A percentile compares a stretch with the other conserved stretches of the same genome.
Evolutionary conservation across 495 filamentous ascomycete genomes (phyloP).

Genomic region (Schizothecium vesticola): DNA sequence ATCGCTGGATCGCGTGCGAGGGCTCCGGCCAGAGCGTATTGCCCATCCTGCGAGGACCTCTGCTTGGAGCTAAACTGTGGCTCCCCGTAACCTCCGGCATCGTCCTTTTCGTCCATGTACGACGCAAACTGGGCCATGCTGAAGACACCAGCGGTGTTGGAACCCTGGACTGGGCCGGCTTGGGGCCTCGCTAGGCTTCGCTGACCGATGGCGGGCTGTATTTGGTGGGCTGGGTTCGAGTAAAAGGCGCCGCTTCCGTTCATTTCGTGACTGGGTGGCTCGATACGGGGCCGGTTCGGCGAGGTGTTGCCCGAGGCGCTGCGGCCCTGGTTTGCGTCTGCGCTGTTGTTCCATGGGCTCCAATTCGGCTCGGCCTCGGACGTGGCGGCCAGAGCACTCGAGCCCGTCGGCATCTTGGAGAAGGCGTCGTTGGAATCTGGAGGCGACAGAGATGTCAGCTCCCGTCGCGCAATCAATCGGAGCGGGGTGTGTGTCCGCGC

Average conservation of each 20-base stretch:
- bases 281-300: slow-evolving; percentile 25
- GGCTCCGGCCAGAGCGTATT: slow-evolving; percentile 12
- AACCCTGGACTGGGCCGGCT: background rate
- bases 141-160: background rate
- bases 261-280: slow-evolving; percentile 34
- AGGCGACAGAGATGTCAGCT: background rate
- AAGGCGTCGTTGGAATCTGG: slow-evolving; percentile 35
- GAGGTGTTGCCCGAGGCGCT: slow-evolving; percentile 26
- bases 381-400: slow-evolving; percentile 57
- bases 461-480: slow-evolving; percentile 17
- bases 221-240: slow-evolving; percentile 16
- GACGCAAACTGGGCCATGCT: slow-evolving; percentile 10
- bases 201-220: slow-evolving; percentile 19
- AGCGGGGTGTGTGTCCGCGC: slow-evolving; percentile 2
- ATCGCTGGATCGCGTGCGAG: slow-evolving; percentile 28
- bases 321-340: slow-evolving; percentile 36
- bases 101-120: slow-evolving; percentile 30
- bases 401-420: slow-evolving; percentile 45
- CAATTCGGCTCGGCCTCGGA: slow-evolving; percentile 56
- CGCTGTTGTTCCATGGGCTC: slow-evolving; percentile 48
- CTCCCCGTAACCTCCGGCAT: slow-evolving; percentile 4
- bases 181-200: slow-evolving; percentile 15
- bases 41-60: slow-evolving; percentile 17
- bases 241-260: slow-evolving; percentile 40
- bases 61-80: slow-evolving; percentile 9